These are phyloP conservation scores for Trametes pubescens DNA, from an alignment of 1,284 basidiomycete species.

Conservation along the genomic window DNA sequence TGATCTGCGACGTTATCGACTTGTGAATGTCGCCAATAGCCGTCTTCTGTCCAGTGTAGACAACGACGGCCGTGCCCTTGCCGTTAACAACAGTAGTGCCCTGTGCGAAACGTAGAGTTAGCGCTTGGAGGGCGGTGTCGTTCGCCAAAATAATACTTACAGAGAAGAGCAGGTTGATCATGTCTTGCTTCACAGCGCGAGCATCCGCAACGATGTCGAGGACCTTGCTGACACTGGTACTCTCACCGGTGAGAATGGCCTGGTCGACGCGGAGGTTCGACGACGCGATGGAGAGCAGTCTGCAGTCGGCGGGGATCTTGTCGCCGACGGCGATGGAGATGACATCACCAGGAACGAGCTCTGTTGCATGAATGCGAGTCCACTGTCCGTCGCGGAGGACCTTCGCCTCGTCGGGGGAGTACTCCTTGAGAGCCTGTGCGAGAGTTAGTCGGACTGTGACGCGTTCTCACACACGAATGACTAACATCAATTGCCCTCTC, in stretches of 20 bases:
- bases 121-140: background rate
- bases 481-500: slow-evolving; percentile 95
- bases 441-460: slow-evolving; percentile 17
- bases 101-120: slow-evolving; percentile 45
- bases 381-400: slow-evolving; percentile 81
- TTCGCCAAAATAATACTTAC: slow-evolving; percentile 52
- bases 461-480: slow-evolving; percentile 31
- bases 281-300: slow-evolving; percentile 88
- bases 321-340: slow-evolving; percentile 91
- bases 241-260: slow-evolving; percentile 94
- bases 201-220: slow-evolving; percentile 70
- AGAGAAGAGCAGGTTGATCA: slow-evolving; percentile 94
- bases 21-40: slow-evolving; percentile 96
- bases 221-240: slow-evolving; percentile 86
- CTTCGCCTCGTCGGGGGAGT: slow-evolving; percentile 94
- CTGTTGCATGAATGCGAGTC: slow-evolving; percentile 81
- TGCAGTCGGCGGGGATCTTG: slow-evolving; percentile 93
- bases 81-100: slow-evolving; percentile 96
- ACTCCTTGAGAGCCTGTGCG: slow-evolving; percentile 88
- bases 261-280: slow-evolving; percentile 94
- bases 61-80: slow-evolving; percentile 84
- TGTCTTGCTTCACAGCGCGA: slow-evolving; percentile 93
- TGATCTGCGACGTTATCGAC: slow-evolving; percentile 89
- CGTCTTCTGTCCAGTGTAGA: slow-evolving; percentile 85
- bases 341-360: slow-evolving; percentile 94